Evolutionary conservation across 1,284 basidiomycete genomes (phyloP).

Genomic region (Malassezia cuniculi): DNA sequence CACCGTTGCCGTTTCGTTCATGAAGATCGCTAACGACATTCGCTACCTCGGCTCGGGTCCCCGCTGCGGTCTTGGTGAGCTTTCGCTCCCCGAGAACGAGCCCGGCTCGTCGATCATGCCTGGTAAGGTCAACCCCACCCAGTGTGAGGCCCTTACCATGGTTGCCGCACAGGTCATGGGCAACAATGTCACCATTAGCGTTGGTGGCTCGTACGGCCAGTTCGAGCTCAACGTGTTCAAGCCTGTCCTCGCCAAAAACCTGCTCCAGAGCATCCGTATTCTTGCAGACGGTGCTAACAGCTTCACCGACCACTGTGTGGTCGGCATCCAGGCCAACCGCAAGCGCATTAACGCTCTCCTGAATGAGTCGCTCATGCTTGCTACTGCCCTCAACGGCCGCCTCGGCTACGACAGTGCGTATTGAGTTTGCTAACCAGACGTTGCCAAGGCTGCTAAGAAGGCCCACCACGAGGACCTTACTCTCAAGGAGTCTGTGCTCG

Average conservation of each 20-base stretch:
- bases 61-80: conserved; percentile 89
- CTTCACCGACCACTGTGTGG: conserved; percentile 92
- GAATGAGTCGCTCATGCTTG: conserved; percentile 79
- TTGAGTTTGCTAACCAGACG: conserved; percentile 50
- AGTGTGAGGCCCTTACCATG: conserved; percentile 95
- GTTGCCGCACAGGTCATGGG: conserved; percentile 97
- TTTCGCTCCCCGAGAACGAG: conserved; percentile 92
- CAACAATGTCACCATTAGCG: conserved; percentile 82
- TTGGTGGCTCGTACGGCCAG: conserved; percentile 88
- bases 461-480: conserved; percentile 96
- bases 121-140: conserved; percentile 98
- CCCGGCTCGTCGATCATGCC: conserved; percentile 99
- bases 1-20: conserved; percentile 80
- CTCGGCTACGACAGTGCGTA: conserved; percentile 84
- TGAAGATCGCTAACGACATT: conserved; percentile 99
- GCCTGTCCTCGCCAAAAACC: conserved; percentile 94
- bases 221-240: conserved; percentile 99
- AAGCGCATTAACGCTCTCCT: conserved; percentile 75
- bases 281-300: conserved; percentile 67
- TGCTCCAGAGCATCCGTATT: conserved; percentile 85
- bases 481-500: conserved; percentile 81
- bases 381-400: conserved; percentile 82
- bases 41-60: conserved; percentile 95
- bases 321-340: conserved; percentile 91
- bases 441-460: conserved; percentile 97